Base-by-base conservation (phyloP, 2,329 filamentous ascomycete species). In the Aspergillus texensis region DNA sequence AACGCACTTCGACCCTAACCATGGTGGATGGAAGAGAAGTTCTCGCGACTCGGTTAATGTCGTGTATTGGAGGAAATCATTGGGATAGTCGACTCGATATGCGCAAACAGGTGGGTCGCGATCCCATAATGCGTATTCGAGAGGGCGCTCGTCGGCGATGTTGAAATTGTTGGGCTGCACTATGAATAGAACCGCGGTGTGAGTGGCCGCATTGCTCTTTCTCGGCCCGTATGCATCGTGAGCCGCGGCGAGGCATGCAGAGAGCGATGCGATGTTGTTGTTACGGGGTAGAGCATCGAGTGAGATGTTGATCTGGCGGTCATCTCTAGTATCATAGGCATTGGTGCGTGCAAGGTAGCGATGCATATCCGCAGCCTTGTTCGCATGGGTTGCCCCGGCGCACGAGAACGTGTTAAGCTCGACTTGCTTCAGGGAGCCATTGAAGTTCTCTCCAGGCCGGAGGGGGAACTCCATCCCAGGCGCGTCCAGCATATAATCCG, bases 111-210 rank as follows among this genome's bases (percentile, higher is more conserved):
- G 68, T 4, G 63, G 58, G 8, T 75, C 66, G 45, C 63, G 68
- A 39, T 78, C 67, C 71, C 76, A 79, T 0, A 82, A 67, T 5
- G 70, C 75, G 66, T 81, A 81, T 60, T 82, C 80, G n/a, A 82
- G 74, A 1, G 80, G 80, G 62, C 80, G 71, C 62, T 83, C 79
- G 60, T 82, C 80, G 19, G 77, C 77, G 30, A 81, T 75, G 62
- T 82, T 82, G 71, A 82, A 78, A 66, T 82, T 82, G 32, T 73
- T 54, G 1, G 78, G 77, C 65, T 82, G 80, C 2, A 83, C 80
- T 26, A 81, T 68, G 69, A 82, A 78, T 1, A 83, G 72, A 12
- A 83, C 72, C 9, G 74, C 80, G 11, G 72, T 76, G 32, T 63
- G 30, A 3, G 59, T 62, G 6, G 67, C 68, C 4, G 19, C 10